A percentile compares a stretch with the other conserved stretches of the same genome.
Conservation (phyloP, 371 early-diverging fungal genomes). For the Lichtheimia ornata region DNA sequence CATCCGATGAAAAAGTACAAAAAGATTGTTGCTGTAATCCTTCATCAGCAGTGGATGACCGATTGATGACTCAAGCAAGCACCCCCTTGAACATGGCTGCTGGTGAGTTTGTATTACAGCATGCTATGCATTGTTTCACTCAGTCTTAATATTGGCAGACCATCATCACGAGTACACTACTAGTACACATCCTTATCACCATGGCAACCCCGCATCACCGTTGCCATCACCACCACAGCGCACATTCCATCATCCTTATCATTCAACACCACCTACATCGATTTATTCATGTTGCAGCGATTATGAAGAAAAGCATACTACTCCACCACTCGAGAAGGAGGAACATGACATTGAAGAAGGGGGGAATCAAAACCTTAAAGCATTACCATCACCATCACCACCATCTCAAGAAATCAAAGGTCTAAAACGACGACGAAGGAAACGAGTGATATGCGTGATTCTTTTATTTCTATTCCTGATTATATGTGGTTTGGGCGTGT, state of each 20-base stretch:
- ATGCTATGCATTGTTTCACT: background rate
- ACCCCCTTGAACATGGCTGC: background rate
- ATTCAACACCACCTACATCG: background rate
- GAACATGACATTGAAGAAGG: background rate
- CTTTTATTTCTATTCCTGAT: constrained; percentile 16
- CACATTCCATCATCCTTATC: constrained; percentile 2
- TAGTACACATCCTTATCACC: too few species aligned
- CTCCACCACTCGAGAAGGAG: background rate
- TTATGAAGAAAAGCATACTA: background rate
- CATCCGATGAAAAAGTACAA: background rate
- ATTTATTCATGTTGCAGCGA: background rate
- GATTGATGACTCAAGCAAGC: background rate
- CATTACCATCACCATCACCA: background rate
- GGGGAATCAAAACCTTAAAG: background rate
- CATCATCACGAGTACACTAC: background rate
- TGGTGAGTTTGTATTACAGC: background rate
- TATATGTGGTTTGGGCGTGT: constrained; percentile 14
- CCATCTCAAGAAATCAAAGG: background rate
- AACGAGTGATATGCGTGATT: constrained; percentile 18
- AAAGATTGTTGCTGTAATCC: constrained; percentile 7
- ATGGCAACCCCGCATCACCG: too few species aligned
- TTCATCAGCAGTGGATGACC: too few species aligned
- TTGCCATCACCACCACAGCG: background rate
- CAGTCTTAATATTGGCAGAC: too few species aligned
- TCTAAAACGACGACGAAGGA: constrained; percentile 7